phyloP scores from a whole-genome alignment of 306 rosid species.

The Vicia villosa region DNA sequence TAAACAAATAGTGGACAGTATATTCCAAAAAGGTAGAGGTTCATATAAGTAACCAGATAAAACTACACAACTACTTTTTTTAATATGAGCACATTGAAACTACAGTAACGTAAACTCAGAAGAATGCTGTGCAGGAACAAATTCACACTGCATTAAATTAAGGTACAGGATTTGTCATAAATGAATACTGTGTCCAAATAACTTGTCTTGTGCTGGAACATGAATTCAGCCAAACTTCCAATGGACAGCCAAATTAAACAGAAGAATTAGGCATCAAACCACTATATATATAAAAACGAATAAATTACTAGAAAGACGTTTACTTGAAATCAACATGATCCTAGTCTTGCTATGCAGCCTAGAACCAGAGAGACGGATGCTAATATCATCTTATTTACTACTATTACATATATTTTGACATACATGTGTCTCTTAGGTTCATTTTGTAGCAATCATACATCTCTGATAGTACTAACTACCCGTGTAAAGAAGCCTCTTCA shows the following conservation, averaged over 20 bases:
- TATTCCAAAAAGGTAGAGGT: neutral
- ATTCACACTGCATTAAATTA: neutral
- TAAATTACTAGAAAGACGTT: neutral
- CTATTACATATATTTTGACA: slow-evolving; percentile 16
- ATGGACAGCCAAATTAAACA: neutral
- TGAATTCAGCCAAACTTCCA: neutral
- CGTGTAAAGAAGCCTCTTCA: slow-evolving; percentile 20
- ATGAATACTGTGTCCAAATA: neutral
- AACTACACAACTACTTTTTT: neutral
- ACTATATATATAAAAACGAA: neutral
- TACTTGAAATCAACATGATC: neutral
- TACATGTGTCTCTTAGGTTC: neutral
- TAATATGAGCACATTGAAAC: neutral
- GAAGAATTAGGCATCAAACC: neutral
- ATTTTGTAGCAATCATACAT: slow-evolving; percentile 21
- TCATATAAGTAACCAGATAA: neutral
- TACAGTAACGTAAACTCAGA: neutral
- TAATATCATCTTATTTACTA: slow-evolving; percentile 36
- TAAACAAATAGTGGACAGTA: neutral
- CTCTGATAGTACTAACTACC: slow-evolving; percentile 21
- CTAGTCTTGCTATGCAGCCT: slow-evolving; percentile 17
- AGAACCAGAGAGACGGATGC: slow-evolving; percentile 6
- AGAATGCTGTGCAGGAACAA: neutral
- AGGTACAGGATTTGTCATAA: neutral
- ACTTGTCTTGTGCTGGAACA: neutral